Conservation (phyloP, 148 eudicot genomes). For the Cornus florida region DNA sequence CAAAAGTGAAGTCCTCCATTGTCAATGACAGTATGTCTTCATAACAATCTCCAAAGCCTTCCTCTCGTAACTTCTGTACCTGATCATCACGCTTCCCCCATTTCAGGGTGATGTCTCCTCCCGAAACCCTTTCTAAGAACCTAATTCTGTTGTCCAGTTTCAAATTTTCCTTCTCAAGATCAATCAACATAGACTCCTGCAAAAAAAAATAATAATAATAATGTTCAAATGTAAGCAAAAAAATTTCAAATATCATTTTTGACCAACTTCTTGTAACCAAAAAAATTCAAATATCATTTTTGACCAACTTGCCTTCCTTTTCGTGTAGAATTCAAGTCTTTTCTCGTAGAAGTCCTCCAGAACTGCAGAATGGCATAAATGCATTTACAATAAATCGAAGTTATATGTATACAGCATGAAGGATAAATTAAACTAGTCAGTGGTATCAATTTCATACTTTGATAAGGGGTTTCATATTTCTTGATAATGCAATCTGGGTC, state of each 20-base stretch:
- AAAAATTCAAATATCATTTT: constrained; percentile 14
- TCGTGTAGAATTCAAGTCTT: constrained; percentile 63
- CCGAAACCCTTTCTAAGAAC: constrained; percentile 78
- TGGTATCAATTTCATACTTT: constrained; percentile 39
- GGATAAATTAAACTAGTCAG: background rate
- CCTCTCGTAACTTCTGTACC: constrained; percentile 55
- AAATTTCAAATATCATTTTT: background rate
- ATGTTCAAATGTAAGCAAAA: too few species aligned
- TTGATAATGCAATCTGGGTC: constrained; percentile 70
- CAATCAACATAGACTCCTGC: constrained; percentile 54
- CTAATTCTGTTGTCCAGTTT: constrained; percentile 74
- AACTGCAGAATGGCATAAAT: constrained; percentile 48
- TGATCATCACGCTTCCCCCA: constrained; percentile 79
- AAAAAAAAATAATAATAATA: background rate
- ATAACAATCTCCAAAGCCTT: constrained; percentile 25
- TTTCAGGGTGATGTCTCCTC: constrained; percentile 70
- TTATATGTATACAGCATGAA: background rate
- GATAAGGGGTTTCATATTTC: constrained; percentile 79
- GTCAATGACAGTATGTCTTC: constrained; percentile 77
- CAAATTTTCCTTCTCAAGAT: constrained; percentile 51
- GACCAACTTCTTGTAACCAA: constrained; percentile 25
- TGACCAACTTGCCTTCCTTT: constrained; percentile 22
- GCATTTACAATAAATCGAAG: background rate
- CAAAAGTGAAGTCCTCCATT: constrained; percentile 66
- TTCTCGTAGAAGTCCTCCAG: constrained; percentile 66